Conservation (phyloP, 1,284 basidiomycete genomes). For the Ceratobasidium sp. region DNA sequence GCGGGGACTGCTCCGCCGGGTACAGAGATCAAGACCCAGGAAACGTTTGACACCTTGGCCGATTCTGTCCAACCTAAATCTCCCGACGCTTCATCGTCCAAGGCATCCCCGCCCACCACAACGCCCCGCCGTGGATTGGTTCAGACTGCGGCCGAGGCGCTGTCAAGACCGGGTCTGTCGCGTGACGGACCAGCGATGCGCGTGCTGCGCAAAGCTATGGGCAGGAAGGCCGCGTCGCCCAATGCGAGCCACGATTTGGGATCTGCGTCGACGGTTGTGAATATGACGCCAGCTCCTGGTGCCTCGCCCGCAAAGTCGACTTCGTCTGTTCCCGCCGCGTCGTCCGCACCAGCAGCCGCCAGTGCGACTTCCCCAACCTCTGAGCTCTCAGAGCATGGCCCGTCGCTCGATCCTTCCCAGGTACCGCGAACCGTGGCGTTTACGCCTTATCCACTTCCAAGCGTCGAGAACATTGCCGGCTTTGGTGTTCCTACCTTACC, state of each 20-base stretch:
- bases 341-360: background rate
- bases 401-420: background rate
- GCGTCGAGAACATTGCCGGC: slow-evolving; percentile 38
- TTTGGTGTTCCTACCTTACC: slow-evolving; percentile 31
- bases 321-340: slow-evolving; percentile 18
- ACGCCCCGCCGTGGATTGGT: slow-evolving; percentile 30
- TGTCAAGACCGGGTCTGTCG: slow-evolving; percentile 20
- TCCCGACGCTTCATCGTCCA: background rate
- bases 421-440: slow-evolving; percentile 31
- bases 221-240: slow-evolving; percentile 26
- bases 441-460: slow-evolving; percentile 22
- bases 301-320: slow-evolving; percentile 23
- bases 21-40: slow-evolving; percentile 24
- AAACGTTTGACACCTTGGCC: slow-evolving; percentile 23
- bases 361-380: background rate
- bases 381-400: slow-evolving; percentile 2
- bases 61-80: slow-evolving; percentile 33
- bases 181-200: slow-evolving; percentile 38
- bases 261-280: slow-evolving; percentile 38
- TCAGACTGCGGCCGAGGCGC: slow-evolving; percentile 9
- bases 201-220: slow-evolving; percentile 38
- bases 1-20: slow-evolving; percentile 38
- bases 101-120: slow-evolving; percentile 6
- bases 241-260: slow-evolving; percentile 35
- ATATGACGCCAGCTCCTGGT: slow-evolving; percentile 33